Base-by-base conservation (phyloP, 2,329 filamentous ascomycete species). In the Colletotrichum salicis region DNA sequence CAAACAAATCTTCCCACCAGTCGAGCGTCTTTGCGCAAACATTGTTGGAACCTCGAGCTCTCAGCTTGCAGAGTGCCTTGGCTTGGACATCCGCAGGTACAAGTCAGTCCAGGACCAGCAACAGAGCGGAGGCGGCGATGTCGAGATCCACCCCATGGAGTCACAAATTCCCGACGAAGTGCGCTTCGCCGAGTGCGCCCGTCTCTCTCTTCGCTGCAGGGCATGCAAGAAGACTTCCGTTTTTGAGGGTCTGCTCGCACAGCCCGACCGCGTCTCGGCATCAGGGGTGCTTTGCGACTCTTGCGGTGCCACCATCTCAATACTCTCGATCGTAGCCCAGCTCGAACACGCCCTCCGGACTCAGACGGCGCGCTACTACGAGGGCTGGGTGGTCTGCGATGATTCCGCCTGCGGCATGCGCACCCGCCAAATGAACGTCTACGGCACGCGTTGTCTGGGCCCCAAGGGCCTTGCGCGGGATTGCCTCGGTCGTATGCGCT, bases 1-100 rank as follows among this genome's bases (percentile, higher is more conserved):
- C 85, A 99, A 99, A 86, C 96, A 99, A 82, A 98, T 99, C 71
- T 94, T 99, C 83, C 96, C 96, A 12, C 96, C 96, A 0, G 96
- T 99, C 31, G 96, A 99, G 84, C 94, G 96, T 87, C 91, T 99
- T 27, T 99, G 96, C 80, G 96, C 96, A 73, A 97, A 97, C 72
- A 98, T 99, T 77, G 90, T 90, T 15, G 96, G 96, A 71, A 99
- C 96, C 1, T 97, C 97, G 74, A 93, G 96, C 8, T 90, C 94
- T 1, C 92, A 95, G 75, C 88, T 99, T 11, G 96, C 96, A 2
- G 95, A 98, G 80, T 97, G 96, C 80, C 90, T 99, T 15, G 96
- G 96, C 2, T 91, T 99, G 31, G 96, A 99, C 81, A 91, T 94
- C 31, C 90, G 90, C 76, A 96, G 96, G 77, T 99, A 98, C 81